Evolutionary conservation across 495 filamentous ascomycete species (phyloP), one percentile per base, ranked within the genome.

Genomic region (Trichocladium uniseriatum): DNA sequence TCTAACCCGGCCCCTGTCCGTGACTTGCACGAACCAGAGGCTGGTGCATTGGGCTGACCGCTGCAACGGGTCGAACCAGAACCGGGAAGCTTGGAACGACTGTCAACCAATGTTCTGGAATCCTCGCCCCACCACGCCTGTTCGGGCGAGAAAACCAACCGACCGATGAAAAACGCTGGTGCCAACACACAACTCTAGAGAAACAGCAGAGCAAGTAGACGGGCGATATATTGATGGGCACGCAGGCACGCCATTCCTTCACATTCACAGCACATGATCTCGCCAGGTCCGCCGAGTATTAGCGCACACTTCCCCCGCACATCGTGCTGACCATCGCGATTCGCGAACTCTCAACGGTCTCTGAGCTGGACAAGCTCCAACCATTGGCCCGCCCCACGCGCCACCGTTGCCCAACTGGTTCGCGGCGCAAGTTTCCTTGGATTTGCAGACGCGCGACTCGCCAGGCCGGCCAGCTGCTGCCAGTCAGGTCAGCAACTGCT

Each of bases 61-160:
- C 22, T 14, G 14, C 40, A 3, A 11, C 22, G 22, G 2, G 5
- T 43, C 21, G 40, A 29, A 43, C 40, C 40, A 43, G 14, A 14
- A 15, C 15, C 13, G 11, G 40, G 27, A 29, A 43, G 40, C 22
- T 43, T 43, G 21, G 27, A 18, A 43, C 21, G 21, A 43, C 14
- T 43, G 40, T 43, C 40, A 43, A 43, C 40, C 40, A 43, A 43
- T 43, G 22, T 43, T 43, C 40, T 43, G 40, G 40, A 43, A 43
- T 29, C 22, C n/a, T 43, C 21, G 40, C 40, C 40, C 40, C 40
- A 43, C 40, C 40, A 8, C 40, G 29, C 40, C 11, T 43, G 40
- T 31, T 43, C 22, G 21, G 40, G 2, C n/a, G 40, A 43, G 7
- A 18, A 43, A 18, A 28, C 11, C 21, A 43, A 19, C 16, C 40